Evolutionary conservation across 2,329 filamentous ascomycete species (phyloP), one percentile per base, ranked within the genome.

Genomic region (Sarocladium kiliense): DNA sequence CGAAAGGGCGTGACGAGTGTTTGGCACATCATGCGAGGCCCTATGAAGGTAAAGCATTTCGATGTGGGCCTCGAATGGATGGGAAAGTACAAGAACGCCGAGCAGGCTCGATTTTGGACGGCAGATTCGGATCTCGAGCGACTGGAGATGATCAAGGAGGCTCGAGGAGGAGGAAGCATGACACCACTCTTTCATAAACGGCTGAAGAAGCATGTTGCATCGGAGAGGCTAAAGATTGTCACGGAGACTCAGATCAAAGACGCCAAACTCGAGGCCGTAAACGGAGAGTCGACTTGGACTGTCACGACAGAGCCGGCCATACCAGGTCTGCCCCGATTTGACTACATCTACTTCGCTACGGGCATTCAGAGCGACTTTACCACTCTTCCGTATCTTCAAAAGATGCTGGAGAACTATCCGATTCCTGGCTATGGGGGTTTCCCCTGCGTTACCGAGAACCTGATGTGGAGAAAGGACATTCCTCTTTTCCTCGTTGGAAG

Each of bases 51-150:
- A 51, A 93, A 93, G 68, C 85, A 87, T 57, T 93, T 93, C 60
- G 89, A 93, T 62, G 79, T 93, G 23, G 82, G 85, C 56, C 76
- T 93, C 1, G 78, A 81, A 49, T 94, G 89, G 89, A 87, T 93
- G 68, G 87, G 86, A 10, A 93, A 93, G 66, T 93, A 88, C 68
- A 84, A 86, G 55, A 93, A 93, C 65, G 80, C 84, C 54, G 84
- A 89, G 61, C 88, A 92, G 65, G 85, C 88, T 1, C 78, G 79
- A 0, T 94, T 92, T 68, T 92, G 88, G 86, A 83, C 81, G 6
- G 87, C 87, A 3, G 87, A 91, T 61, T 82, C 80, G 5, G 85
- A 90, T 57, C 78, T 84, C 25, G 80, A 92, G 67, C 78, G 88
- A 2, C 76, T 85, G 27, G 76, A 84, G 34, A 87, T 89, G 68